Evolutionary conservation across 495 filamentous ascomycete genomes (phyloP), one percentile per base, ranked within the genome.

Genomic region (Neurospora sp.): DNA sequence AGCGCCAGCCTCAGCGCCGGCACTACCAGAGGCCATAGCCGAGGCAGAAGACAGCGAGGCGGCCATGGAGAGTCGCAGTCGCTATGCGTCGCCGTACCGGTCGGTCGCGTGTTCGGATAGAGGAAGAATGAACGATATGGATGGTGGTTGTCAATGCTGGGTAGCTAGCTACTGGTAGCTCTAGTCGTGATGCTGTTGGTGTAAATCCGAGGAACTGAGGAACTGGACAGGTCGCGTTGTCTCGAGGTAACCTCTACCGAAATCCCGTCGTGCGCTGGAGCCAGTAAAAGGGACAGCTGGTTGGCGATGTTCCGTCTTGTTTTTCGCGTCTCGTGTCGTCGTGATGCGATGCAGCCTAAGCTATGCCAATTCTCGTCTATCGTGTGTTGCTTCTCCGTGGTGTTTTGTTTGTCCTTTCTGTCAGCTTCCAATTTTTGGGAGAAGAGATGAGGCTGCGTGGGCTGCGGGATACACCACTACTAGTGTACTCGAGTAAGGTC

Each of bases 1-100:
- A 44, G 73, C 53, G 70, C 68, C 73, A 40, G 70, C 44, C 53
- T 48, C 69, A 70, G 69, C 53, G 69, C 44, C 75, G 38, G 72
- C 38, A 69, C 69, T 73, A 22, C 71, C 40, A 69, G 75, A 69
- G 27, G 71, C 70, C 20, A 69, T 61, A 2, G 77, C 65, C 20
- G 77, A 70, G 39, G 74, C 74, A 40, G 76, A 71, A 65, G 48
- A 71, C 72, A 78, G 80, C 39, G 77, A 74, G 44, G 79, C 75
- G 74, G 80, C 79, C 80, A 82, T 81, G 48, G 42, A 27, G 71
- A 65, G 53, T 65, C 53, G 53, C 53, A 65, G 31, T 65, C 53
- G 53, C 53, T 35, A 65, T 65, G 53, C 53, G 53, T 35, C 53
- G 53, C 53, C 27, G 53, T 35, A 35, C 27, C 53, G 53, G 27